A percentile compares a stretch with the other conserved stretches of the same genome.
These are phyloP conservation scores for Scalesia atractyloides DNA, from an alignment of 129 eudicot species.

Conservation along the genomic window DNA sequence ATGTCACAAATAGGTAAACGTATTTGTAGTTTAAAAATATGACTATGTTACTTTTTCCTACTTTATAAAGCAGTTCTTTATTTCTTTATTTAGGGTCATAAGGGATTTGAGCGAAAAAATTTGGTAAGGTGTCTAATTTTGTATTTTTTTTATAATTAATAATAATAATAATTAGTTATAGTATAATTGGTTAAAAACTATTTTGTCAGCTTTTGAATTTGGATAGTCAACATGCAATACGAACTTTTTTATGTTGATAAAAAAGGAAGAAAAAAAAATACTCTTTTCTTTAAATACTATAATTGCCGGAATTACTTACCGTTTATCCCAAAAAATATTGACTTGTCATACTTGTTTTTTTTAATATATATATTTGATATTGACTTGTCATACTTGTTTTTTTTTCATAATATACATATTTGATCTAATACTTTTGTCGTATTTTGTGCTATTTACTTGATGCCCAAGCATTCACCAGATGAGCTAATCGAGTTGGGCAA, in stretches of 20 bases:
- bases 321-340: not conserved
- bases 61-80: too few species aligned
- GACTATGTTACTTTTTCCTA: too few species aligned
- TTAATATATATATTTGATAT: too few species aligned
- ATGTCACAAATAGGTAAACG: too few species aligned
- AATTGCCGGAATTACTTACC: not conserved
- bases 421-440: too few species aligned
- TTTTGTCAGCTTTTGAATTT: not conserved
- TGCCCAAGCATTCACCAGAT: not conserved
- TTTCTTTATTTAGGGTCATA: too few species aligned
- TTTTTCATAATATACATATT: not conserved
- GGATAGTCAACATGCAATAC: not conserved
- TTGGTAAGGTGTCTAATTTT: too few species aligned
- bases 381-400: too few species aligned
- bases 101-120: too few species aligned
- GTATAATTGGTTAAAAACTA: not conserved
- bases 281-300: not conserved
- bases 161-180: not conserved
- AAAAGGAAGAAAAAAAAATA: not conserved
- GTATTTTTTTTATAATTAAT: too few species aligned
- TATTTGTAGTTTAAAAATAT: too few species aligned
- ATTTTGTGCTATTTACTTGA: not conserved
- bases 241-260: too few species aligned
- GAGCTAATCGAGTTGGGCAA: not conserved
- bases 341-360: not conserved